Conservation (phyloP, 805 yeast species). For the Zygotorulaspora sp. region DNA sequence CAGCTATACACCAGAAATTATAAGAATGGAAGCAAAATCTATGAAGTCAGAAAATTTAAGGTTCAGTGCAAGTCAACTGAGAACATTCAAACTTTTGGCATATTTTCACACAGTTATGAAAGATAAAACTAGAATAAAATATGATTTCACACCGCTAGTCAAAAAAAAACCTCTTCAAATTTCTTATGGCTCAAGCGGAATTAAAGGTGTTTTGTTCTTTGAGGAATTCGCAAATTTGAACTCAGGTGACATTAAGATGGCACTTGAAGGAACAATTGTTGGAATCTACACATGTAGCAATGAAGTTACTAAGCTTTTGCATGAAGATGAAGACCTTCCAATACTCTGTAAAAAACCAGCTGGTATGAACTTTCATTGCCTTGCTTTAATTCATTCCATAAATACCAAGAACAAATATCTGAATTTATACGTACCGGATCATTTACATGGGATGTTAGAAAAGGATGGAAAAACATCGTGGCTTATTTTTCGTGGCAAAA, state of each 20-base stretch:
- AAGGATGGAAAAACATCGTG: conserved; percentile 29
- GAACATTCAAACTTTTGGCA: conserved; percentile 47
- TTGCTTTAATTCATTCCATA: conserved; percentile 66
- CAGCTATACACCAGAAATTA: conserved; percentile 27
- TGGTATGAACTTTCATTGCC: conserved; percentile 15
- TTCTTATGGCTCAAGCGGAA: conserved; percentile 37
- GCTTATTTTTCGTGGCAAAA: conserved; percentile 55
- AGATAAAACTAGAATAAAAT: conserved; percentile 15
- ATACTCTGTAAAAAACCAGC: conserved; percentile 13
- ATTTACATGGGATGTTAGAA: conserved; percentile 14
- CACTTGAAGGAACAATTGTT: conserved; percentile 37
- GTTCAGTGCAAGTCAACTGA: conserved; percentile 49
- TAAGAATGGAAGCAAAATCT: conserved; percentile 37
- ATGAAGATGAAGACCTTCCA: conserved; percentile 26
- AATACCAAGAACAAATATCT: conserved; percentile 38
- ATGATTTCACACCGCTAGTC: conserved; percentile 44
- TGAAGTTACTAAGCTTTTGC: conserved; percentile 11
- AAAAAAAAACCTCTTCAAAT: conserved; percentile 39
- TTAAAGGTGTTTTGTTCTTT: conserved; percentile 36
- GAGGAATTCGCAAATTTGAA: conserved; percentile 34
- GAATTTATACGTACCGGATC: conserved; percentile 54
- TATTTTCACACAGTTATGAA: conserved; percentile 46
- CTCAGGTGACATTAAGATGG: conserved; percentile 34
- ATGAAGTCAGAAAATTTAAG: conserved; percentile 26
- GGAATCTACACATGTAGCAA: conserved; percentile 27